Percentiles rank a stretch among this genome's conserved stretches.
Conservation (phyloP, 768 basidiomycete species). For the Agrocybe chaxingu region DNA sequence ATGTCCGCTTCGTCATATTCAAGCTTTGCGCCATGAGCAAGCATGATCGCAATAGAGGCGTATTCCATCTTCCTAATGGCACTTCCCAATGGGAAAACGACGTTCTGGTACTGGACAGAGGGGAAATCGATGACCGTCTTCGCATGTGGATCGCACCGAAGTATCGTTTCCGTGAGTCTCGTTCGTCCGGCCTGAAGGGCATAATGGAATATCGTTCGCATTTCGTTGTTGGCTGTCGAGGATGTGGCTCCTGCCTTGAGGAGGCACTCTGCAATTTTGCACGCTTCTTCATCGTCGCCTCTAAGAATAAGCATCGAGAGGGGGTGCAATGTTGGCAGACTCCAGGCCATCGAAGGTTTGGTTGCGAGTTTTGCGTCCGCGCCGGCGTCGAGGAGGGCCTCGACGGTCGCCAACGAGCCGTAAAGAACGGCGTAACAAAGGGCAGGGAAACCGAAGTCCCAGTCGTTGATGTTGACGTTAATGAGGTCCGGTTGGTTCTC, state of each 20-base stretch:
- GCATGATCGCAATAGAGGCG: slow-evolving; percentile 32
- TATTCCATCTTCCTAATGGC: slow-evolving; percentile 32
- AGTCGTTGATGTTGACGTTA: slow-evolving; percentile 49
- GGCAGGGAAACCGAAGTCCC: slow-evolving; percentile 56
- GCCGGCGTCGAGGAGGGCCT: slow-evolving; percentile 43
- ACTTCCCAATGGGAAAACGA: slow-evolving; percentile 33
- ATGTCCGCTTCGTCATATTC: slow-evolving; percentile 32
- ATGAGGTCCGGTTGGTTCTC: slow-evolving; percentile 51
- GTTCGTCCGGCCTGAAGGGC: slow-evolving; percentile 31
- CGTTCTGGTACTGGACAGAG: slow-evolving; percentile 18
- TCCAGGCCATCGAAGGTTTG: slow-evolving; percentile 19
- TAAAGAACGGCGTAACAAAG: slow-evolving; percentile 49
- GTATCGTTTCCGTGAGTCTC: slow-evolving; percentile 36
- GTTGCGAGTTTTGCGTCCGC: slow-evolving; percentile 40
- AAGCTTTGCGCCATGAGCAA: slow-evolving; percentile 40
- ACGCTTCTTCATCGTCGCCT: slow-evolving; percentile 38
- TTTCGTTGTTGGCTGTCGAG: slow-evolving; percentile 33
- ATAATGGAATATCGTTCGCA: slow-evolving; percentile 40
- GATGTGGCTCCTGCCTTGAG: slow-evolving; percentile 38
- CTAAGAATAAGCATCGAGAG: slow-evolving; percentile 36
- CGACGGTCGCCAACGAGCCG: slow-evolving; percentile 40
- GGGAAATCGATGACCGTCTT: slow-evolving; percentile 37
- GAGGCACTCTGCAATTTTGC: slow-evolving; percentile 35
- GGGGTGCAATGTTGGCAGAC: slow-evolving; percentile 27
- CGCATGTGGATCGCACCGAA: slow-evolving; percentile 40